A percentile compares a stretch with the other conserved stretches of the same genome.
phyloP scores from a whole-genome alignment of 495 filamentous ascomycete species.

The Symbiotaphrina buchneri region DNA sequence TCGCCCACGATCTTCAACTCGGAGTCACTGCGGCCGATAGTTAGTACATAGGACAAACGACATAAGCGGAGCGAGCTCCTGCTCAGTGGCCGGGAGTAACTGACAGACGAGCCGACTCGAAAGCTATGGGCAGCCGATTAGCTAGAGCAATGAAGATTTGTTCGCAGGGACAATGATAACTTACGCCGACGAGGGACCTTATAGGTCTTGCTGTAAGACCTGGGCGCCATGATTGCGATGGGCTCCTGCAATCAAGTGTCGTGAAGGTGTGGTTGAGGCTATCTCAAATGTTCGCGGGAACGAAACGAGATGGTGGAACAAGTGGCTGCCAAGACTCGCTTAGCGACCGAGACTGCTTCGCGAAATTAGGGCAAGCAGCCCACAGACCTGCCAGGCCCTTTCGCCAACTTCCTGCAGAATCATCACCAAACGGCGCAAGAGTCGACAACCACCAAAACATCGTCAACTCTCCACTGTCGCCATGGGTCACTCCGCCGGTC shows the following conservation, averaged over 20 bases:
- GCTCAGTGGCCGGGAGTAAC: constrained; percentile 88
- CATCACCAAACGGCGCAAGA: not conserved
- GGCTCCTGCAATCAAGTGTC: constrained; percentile 1
- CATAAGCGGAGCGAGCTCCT: constrained; percentile 94
- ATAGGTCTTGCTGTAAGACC: constrained; percentile 93
- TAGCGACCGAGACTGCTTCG: not conserved
- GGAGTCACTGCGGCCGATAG: constrained; percentile 60
- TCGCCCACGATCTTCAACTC: constrained; percentile 98
- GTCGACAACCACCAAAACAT: constrained; percentile 1
- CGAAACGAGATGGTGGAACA: not conserved
- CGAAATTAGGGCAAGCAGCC: not conserved
- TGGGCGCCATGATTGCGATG: constrained; percentile 29
- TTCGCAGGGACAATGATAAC: constrained; percentile 11
- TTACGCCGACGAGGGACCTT: constrained; percentile 57
- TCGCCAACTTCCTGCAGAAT: constrained; percentile 1
- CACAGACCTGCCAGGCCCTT: not conserved
- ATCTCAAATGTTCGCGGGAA: not conserved
- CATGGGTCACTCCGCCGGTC: constrained; percentile 96
- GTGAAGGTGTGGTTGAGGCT: not conserved
- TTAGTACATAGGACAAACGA: constrained; percentile 35
- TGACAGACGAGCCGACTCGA: constrained; percentile 99
- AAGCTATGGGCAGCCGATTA: constrained; percentile 25
- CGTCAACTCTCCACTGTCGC: constrained; percentile 13
- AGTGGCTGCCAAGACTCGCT: constrained; percentile 2
- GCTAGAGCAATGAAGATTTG: constrained; percentile 3